Conservation (phyloP, 352 stramenopile genomes). For the Phytophthora citrophthora region DNA sequence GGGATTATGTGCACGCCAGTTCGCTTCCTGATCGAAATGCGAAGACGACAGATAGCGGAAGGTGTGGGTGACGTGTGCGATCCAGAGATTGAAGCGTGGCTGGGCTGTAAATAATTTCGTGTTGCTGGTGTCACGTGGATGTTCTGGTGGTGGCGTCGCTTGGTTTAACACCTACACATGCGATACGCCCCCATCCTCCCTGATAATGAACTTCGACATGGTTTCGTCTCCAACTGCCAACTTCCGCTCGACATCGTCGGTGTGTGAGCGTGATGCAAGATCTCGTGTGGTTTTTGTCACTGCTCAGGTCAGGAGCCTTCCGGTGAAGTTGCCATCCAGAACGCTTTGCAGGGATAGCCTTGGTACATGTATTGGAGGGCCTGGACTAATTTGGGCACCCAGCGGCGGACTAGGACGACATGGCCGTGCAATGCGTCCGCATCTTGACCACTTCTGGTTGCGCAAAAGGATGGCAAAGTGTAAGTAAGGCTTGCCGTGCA, state of each 20-base stretch:
- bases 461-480: conserved; percentile 16
- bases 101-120: conserved; percentile 6
- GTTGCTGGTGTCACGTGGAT: no score
- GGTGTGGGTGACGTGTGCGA: conserved; percentile 13
- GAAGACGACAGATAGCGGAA: conserved; percentile 19
- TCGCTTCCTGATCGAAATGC: conserved; percentile 23
- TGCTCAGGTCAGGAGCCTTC: conserved; percentile 5
- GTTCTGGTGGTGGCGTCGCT: no score
- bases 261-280: neutral
- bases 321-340: neutral
- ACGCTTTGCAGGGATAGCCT: conserved; percentile 26
- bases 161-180: neutral
- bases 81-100: conserved; percentile 10
- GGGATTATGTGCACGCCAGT: conserved; percentile 18
- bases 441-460: conserved; percentile 7
- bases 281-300: neutral
- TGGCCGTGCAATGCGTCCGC: conserved; percentile 16
- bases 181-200: conserved; percentile 11
- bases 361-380: neutral
- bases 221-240: neutral
- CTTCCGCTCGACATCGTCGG: neutral
- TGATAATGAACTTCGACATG: conserved; percentile 11
- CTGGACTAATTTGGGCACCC: neutral
- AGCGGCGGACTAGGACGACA: neutral
- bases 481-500: conserved; percentile 16